Conservation (phyloP, 345 rosid genomes). For the Balakata baccata region DNA sequence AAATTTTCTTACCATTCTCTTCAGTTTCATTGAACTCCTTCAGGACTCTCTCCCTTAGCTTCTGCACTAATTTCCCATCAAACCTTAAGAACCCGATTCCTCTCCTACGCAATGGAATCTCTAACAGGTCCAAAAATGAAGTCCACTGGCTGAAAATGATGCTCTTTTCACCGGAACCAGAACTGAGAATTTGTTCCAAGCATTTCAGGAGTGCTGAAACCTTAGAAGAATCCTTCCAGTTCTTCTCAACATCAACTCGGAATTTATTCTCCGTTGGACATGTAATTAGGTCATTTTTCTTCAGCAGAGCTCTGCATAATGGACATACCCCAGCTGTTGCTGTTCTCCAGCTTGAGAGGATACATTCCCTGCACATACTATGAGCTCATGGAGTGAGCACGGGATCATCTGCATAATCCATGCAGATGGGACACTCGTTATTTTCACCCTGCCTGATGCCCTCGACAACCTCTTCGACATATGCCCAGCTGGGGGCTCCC, state of each 20-base stretch:
- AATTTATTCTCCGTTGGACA: slow-evolving; percentile 58
- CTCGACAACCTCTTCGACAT: slow-evolving; percentile 55
- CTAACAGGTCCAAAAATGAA: slow-evolving; percentile 59
- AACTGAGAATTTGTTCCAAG: slow-evolving; percentile 38
- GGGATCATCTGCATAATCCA: slow-evolving; percentile 66
- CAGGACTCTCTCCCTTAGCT: slow-evolving; percentile 56
- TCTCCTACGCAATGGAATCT: slow-evolving; percentile 49
- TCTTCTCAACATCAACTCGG: slow-evolving; percentile 47
- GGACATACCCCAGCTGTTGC: slow-evolving; percentile 50
- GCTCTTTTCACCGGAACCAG: slow-evolving; percentile 50
- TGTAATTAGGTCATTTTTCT: slow-evolving; percentile 47
- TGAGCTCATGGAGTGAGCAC: slow-evolving; percentile 69
- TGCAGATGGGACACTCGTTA: slow-evolving; percentile 62
- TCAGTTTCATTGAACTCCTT: slow-evolving; percentile 57
- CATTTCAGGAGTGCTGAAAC: slow-evolving; percentile 49
- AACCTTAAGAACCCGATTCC: slow-evolving; percentile 50
- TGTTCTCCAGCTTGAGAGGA: slow-evolving; percentile 54
- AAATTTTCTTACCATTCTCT: slow-evolving; percentile 41
- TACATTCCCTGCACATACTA: slow-evolving; percentile 69
- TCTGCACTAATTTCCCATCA: slow-evolving; percentile 53
- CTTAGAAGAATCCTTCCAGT: slow-evolving; percentile 71
- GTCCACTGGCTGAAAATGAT: slow-evolving; percentile 75
- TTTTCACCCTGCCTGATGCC: slow-evolving; percentile 43
- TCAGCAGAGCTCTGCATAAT: slow-evolving; percentile 43
- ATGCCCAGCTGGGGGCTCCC: slow-evolving; percentile 41